Evolutionary conservation across 2,329 filamentous ascomycete genomes (phyloP), one percentile per base, ranked within the genome.

Genomic region (Epichloe sibirici): DNA sequence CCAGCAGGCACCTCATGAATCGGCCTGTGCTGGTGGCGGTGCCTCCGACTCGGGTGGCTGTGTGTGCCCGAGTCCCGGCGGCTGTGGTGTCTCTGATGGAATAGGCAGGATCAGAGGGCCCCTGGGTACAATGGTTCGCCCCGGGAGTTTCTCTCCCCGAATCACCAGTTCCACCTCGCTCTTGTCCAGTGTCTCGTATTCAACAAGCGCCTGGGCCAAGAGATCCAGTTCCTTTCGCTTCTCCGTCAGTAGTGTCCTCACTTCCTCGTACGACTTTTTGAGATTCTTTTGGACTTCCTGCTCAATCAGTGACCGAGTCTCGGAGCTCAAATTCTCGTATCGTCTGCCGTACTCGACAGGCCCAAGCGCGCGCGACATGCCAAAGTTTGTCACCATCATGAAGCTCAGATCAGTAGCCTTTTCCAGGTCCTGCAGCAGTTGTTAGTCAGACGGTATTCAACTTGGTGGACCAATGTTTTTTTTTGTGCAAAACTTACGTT

Each of bases 101-200:
- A 71, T 64, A 4, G 70, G 69, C 45, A 72, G 53, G 25, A 66
- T 63, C 61, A 72, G 54, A 1, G 70, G 69, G 3, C 70, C 70
- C 53, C 68, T 70, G 0, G 88, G 88, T 15, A 91, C 59, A 12
- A 65, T 62, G 43, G 63, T 70, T 55, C 88, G 87, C 45, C 79
- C 78, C 1, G 83, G 75, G 39, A 98, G 73, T 64, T 86, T 85
- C 71, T 96, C 89, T 38, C 93, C 93, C 50, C 80, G 81, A 57
- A 98, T 83, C 5, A 97, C 88, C 73, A 86, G 88, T 67, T 90
- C 83, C 57, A 97, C 94, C 68, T 98, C 93, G 3, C 86, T 83
- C 67, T 85, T 87, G 66, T 86, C 86, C 49, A 98, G 72, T 0
- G 90, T 96, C 74, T 98, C 93, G 68, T 96, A 97, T 68, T 96